phyloP scores from a whole-genome alignment of 306 rosid species.

The Comarum palustre region DNA sequence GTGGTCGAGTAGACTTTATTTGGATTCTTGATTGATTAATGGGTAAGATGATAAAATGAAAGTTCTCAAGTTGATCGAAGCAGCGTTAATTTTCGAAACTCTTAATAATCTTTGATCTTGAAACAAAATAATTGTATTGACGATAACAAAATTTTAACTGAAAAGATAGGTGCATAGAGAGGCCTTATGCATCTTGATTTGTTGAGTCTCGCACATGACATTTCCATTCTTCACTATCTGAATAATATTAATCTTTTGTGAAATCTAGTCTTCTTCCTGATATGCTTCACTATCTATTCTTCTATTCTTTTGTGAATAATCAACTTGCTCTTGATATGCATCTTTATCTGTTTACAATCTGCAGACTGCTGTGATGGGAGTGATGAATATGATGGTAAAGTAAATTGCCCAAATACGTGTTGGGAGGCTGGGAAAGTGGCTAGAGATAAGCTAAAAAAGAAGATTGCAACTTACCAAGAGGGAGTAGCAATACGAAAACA shows the following conservation, averaged over 20 bases:
- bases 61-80: too few species aligned
- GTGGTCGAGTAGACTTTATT: too few species aligned
- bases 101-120: too few species aligned
- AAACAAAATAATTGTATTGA: too few species aligned
- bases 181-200: too few species aligned
- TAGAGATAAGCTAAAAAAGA: conserved; percentile 64
- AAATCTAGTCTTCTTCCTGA: conserved; percentile 10
- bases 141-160: too few species aligned
- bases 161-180: too few species aligned
- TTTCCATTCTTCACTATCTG: not conserved
- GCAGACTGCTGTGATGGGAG: conserved; percentile 98
- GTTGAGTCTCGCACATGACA: too few species aligned
- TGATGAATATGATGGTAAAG: conserved; percentile 77
- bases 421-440: conserved; percentile 98
- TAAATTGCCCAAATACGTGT: conserved; percentile 82
- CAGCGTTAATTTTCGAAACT: too few species aligned
- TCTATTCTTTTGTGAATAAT: too few species aligned
- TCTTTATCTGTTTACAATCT: conserved; percentile 23
- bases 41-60: not conserved
- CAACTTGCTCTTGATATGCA: not conserved
- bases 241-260: conserved; percentile 3
- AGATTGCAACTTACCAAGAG: conserved; percentile 71
- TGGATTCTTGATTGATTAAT: not conserved
- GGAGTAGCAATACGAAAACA: conserved; percentile 62
- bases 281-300: too few species aligned